Evolutionary conservation across 169 alveolate genomes (phyloP), one percentile per base, ranked within the genome.

Genomic region (Amoebophrya sp.): DNA sequence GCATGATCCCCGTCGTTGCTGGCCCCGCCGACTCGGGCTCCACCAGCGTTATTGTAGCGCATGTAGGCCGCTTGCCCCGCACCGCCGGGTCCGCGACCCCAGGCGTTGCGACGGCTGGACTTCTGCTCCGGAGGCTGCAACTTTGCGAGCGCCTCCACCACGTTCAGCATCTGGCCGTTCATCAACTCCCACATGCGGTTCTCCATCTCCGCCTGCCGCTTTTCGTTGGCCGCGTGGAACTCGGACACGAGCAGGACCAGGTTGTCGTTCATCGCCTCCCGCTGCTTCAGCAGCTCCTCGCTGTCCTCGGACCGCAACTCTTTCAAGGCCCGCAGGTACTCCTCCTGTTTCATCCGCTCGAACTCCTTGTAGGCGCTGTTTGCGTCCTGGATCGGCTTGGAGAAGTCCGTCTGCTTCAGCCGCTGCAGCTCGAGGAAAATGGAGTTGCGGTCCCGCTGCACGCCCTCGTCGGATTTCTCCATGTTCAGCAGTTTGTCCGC

Each of bases 281-380:
- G 29, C 32, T 66, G 83, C 83, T 66, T 18, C 29, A 25, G 38
- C 35, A 66, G 35, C 35, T 66, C 83, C 10, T 25, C 83, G 83
- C 35, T 66, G 83, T 66, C 83, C 35, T 66, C 83, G 35, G 7
- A 7, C 35, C 83, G 29, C 83, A 66, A 25, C 83, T 66, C 83
- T 3, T n/a, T 18, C 83, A 66, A 25, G 32, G 83, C 83, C 83
- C 35, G 29, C 83, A 66, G 18, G 83, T 66, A 66, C 35, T 66
- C 83, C 83, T 66, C 83, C 83, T 66, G 83, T 25, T 66, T 66
- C 83, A 25, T n/a, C 83, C 18, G 32, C 35, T 66, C 83, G 83
- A 66, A 66, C 35, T n/a, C 10, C 18, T 66, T 66, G 83, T 25
- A 66, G 32, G 29, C 83, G 29, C 35, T 25, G 35, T 66, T 66